These are phyloP conservation scores for Periconia sp. DNA, from an alignment of 2,329 filamentous ascomycete species.

Conservation along the genomic window DNA sequence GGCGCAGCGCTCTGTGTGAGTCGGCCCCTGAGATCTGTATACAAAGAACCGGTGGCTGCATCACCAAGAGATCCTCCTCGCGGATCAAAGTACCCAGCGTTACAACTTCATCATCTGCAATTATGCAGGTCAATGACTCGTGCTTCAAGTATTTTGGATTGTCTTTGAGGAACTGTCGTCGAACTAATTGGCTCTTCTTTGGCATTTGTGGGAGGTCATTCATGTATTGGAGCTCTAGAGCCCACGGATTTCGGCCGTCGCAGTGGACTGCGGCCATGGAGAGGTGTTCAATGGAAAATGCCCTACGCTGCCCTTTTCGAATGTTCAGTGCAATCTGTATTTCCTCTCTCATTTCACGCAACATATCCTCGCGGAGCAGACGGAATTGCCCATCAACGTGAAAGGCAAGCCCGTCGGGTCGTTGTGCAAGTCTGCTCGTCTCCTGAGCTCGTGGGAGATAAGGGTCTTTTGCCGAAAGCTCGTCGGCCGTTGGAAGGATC, in stretches of 20 bases:
- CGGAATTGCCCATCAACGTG: conserved; percentile 74
- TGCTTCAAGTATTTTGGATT: conserved; percentile 59
- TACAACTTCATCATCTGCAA: conserved; percentile 53
- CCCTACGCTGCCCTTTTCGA: conserved; percentile 50
- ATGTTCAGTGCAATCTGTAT: conserved; percentile 53
- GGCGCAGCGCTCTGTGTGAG: conserved; percentile 49
- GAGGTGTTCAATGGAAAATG: conserved; percentile 45
- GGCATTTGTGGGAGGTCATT: conserved; percentile 51
- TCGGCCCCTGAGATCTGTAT: conserved; percentile 55
- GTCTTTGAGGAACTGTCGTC: conserved; percentile 51
- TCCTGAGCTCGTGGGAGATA: conserved; percentile 58
- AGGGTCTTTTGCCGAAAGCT: conserved; percentile 57
- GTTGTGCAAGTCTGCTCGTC: conserved; percentile 48
- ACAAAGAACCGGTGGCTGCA: conserved; percentile 50
- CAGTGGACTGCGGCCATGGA: conserved; percentile 45
- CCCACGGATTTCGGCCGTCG: conserved; percentile 26
- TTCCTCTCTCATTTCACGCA: conserved; percentile 66
- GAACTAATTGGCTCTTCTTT: conserved; percentile 24
- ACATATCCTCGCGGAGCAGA: conserved; percentile 69
- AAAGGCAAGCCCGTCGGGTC: conserved; percentile 43
- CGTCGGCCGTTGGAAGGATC: conserved; percentile 67
- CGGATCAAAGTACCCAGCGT: conserved; percentile 63
- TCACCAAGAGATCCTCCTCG: conserved; percentile 49
- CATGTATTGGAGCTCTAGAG: conserved; percentile 46
- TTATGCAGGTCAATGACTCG: conserved; percentile 62